These are phyloP conservation scores for Phellopilus nigrolimitatus DNA, from an alignment of 1,284 basidiomycete genomes.

Conservation along the genomic window DNA sequence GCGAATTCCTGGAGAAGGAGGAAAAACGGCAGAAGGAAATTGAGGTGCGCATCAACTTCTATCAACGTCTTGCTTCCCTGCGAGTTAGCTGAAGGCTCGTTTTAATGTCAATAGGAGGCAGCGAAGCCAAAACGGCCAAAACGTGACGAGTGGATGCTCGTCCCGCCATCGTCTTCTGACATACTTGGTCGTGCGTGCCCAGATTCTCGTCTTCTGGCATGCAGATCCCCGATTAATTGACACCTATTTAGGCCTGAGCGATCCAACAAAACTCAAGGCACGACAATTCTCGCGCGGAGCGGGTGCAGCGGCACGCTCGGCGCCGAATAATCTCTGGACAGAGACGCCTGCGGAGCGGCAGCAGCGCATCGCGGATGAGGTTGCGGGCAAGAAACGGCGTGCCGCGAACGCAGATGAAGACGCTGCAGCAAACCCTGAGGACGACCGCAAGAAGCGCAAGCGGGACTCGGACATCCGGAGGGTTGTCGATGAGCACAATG, in stretches of 20 bases:
- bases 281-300: constrained; percentile 73
- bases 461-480: constrained; percentile 63
- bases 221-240: not conserved
- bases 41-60: constrained; percentile 56
- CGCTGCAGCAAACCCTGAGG: constrained; percentile 31
- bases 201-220: constrained; percentile 1
- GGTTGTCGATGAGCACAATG: constrained; percentile 78
- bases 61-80: not conserved
- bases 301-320: constrained; percentile 37
- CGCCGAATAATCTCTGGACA: constrained; percentile 77
- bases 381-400: constrained; percentile 76
- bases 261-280: constrained; percentile 67
- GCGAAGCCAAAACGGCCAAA: constrained; percentile 67
- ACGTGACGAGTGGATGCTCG: constrained; percentile 94
- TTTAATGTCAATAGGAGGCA: constrained; percentile 46
- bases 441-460: constrained; percentile 44
- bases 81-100: not conserved
- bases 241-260: constrained; percentile 41
- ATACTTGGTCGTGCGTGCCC: constrained; percentile 62
- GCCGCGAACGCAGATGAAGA: constrained; percentile 49
- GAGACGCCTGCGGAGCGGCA: constrained; percentile 88
- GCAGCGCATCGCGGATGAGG: constrained; percentile 81
- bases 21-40: constrained; percentile 62
- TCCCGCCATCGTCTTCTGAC: constrained; percentile 77
- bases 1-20: constrained; percentile 79